phyloP scores from a whole-genome alignment of 169 alveolate species.

The Cystoisospora suis region DNA sequence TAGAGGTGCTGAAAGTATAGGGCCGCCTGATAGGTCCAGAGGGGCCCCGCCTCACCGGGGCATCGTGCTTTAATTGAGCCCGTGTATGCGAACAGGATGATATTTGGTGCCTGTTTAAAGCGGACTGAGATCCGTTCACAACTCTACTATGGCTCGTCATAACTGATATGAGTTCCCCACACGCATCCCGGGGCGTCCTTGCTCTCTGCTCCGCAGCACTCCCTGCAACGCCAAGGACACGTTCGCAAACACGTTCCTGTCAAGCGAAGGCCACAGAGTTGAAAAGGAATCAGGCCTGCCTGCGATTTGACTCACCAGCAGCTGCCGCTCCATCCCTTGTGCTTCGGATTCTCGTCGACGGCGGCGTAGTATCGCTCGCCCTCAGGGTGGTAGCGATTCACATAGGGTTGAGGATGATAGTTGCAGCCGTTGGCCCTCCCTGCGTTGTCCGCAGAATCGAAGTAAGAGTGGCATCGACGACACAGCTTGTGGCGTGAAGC shows the following conservation, averaged over 20 bases:
- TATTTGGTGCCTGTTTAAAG: no score
- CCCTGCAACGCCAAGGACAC: constrained; percentile 22
- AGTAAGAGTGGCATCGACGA: constrained; percentile 35
- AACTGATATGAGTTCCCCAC: constrained; percentile 33
- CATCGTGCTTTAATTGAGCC: no score
- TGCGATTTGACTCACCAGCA: constrained; percentile 31
- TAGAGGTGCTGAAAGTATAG: no score
- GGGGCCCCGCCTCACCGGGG: no score
- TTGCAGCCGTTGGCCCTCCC: neutral
- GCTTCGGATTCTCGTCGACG: constrained; percentile 28
- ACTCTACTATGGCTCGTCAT: no score
- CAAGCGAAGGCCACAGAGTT: no score
- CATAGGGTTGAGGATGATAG: constrained; percentile 52
- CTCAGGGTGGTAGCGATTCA: constrained; percentile 57
- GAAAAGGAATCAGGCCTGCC: neutral
- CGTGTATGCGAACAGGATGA: no score
- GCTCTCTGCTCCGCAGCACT: constrained; percentile 55
- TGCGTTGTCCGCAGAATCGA: constrained; percentile 7
- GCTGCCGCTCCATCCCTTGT: constrained; percentile 26
- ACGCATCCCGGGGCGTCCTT: constrained; percentile 45
- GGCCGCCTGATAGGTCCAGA: no score
- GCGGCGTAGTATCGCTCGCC: constrained; percentile 55
- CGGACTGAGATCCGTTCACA: no score
- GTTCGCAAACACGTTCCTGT: neutral
- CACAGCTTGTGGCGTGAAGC: constrained; percentile 23